These are phyloP conservation scores for Chlamydomonas sp. DNA, from an alignment of 139 green algal species.

Conservation along the genomic window DNA sequence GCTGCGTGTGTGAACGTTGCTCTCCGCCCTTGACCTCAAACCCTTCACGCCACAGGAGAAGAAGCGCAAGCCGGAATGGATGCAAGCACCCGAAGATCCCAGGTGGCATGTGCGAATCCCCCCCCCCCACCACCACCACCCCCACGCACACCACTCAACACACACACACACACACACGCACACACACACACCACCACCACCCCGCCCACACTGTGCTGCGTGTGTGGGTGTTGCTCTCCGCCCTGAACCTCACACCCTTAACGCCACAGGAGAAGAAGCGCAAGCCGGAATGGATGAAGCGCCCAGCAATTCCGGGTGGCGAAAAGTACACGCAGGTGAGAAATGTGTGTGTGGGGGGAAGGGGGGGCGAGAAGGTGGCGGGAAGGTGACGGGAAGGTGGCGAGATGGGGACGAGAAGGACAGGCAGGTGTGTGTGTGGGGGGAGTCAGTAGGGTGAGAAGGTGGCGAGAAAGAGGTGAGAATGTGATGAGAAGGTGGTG, in stretches of 20 bases:
- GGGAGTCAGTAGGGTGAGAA: too few relatives aligned
- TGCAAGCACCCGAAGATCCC: conserved; percentile 89
- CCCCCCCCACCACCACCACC: too few relatives aligned
- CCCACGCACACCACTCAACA: too few relatives aligned
- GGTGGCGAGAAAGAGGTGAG: too few relatives aligned
- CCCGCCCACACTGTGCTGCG: neutral
- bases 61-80: conserved; percentile 92
- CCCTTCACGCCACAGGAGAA: conserved; percentile 49
- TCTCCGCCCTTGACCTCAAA: neutral
- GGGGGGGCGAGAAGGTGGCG: conserved; percentile 30
- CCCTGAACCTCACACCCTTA: neutral
- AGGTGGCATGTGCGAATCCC: too few relatives aligned
- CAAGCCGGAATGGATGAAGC: conserved; percentile 99
- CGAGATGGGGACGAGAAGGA: too few relatives aligned
- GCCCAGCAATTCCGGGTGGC: conserved; percentile 75
- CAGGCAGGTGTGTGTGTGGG: too few relatives aligned
- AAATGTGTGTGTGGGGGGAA: conserved; percentile 95
- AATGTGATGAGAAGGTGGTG: too few relatives aligned
- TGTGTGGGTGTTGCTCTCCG: neutral
- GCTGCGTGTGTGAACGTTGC: too few relatives aligned
- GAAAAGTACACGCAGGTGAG: conserved; percentile 82
- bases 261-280: conserved; percentile 61
- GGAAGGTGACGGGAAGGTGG: too few relatives aligned
- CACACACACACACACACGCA: too few relatives aligned
- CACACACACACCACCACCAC: too few relatives aligned